Percentiles rank a stretch among this genome's conserved stretches.
These are phyloP conservation scores for Pseudocohnilembus persalinus DNA, from an alignment of 169 alveolate genomes.

Conservation along the genomic window DNA sequence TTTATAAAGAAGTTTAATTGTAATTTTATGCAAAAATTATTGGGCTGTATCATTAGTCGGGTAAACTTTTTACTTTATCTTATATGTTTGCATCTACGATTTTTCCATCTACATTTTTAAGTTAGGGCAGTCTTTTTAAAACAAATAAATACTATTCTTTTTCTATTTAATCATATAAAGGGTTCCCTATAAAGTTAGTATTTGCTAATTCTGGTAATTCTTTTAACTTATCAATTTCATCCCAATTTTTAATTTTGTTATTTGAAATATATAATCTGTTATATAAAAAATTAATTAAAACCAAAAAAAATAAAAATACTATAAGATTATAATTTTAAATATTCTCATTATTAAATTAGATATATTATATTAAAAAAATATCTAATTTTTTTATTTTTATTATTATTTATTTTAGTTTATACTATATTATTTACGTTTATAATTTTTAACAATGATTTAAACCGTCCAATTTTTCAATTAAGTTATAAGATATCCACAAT, in stretches of 20 bases:
- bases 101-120: slow-evolving; percentile 68
- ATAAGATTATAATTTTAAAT: too few species aligned
- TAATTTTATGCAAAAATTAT: too few species aligned
- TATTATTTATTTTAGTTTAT: too few species aligned
- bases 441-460: slow-evolving; percentile 84
- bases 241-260: slow-evolving; percentile 82
- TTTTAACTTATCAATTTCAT: slow-evolving; percentile 75
- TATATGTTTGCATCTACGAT: slow-evolving; percentile 55
- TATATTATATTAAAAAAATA: too few species aligned
- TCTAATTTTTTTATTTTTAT: too few species aligned
- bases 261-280: slow-evolving; percentile 69
- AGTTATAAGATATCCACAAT: slow-evolving; percentile 89
- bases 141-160: slow-evolving; percentile 69
- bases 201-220: slow-evolving; percentile 71
- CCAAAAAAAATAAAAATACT: too few species aligned
- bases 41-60: slow-evolving; percentile 17
- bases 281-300: slow-evolving; percentile 54
- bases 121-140: slow-evolving; percentile 64
- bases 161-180: slow-evolving; percentile 72
- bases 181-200: slow-evolving; percentile 75
- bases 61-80: slow-evolving; percentile 38
- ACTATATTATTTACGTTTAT: slow-evolving; percentile 15
- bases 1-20: too few species aligned
- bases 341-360: too few species aligned
- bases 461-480: slow-evolving; percentile 87